Evolutionary conservation across 768 basidiomycete species (phyloP), one percentile per base, ranked within the genome.

Genomic region (Terana coerulea): DNA sequence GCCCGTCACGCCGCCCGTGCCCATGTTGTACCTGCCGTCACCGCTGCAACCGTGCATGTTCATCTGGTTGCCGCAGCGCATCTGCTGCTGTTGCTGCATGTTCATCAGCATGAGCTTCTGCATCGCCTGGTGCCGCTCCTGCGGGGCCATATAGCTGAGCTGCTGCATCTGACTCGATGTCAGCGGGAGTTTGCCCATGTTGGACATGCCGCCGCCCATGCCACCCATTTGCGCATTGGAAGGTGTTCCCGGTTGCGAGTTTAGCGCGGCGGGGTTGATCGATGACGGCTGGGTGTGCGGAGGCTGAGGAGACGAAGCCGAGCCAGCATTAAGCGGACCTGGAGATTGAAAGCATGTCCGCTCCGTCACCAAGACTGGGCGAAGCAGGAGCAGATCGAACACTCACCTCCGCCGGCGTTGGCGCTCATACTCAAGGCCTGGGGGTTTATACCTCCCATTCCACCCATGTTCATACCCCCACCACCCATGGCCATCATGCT

Each of bases 61-160:
- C n/a, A n/a, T n/a, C n/a, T n/a, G n/a, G n/a, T n/a, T n/a, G n/a
- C n/a, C n/a, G n/a, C n/a, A n/a, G n/a, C n/a, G n/a, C n/a, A n/a
- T n/a, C n/a, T n/a, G n/a, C 21, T 59, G 59, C 49, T 70, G 69
- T 24, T 63, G 48, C 26, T 49, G 48, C 7, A 49, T 17, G 39
- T 47, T 37, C 36, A 36, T 35, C 31, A 44, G 22, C 30, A 51
- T 42, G 24, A 51, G 30, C 30, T 30, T 61, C 43, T 67, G 65
- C 36, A 67, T 56, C 19, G 57, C 52, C 46, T 54, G 54, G 19
- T 48, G 53, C 51, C 67, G 64, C 21, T 69, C 68, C 11, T 60
- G 64, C 1, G 60, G 63, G 17, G 59, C 43, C 60, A 68, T 55
- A 26, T 69, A 68, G 12, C 58, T 28, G 28, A 64, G 63, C 31